Conservation (phyloP, 805 yeast genomes). For the Zygosaccharomyces gambellarensis region DNA sequence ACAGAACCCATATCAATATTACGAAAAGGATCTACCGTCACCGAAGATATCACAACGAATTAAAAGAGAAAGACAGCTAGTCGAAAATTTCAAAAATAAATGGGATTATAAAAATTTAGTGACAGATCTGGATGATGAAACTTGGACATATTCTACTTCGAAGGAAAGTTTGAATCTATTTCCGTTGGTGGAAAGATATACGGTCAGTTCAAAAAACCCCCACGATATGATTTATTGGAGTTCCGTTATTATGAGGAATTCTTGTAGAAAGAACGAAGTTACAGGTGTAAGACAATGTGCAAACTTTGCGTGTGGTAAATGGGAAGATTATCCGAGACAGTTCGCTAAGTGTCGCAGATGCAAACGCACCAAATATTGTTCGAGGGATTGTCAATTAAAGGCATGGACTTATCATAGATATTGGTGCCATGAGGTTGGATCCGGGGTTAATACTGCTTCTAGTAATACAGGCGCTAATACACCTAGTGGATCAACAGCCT, state of each 20-base stretch:
- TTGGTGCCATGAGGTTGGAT: slow-evolving; percentile 69
- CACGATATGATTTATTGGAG: slow-evolving; percentile 93
- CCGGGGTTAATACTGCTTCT: slow-evolving; percentile 23
- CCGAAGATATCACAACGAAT: slow-evolving; percentile 9
- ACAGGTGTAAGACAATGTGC: slow-evolving; percentile 94
- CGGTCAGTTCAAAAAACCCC: slow-evolving; percentile 57
- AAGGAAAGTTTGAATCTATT: slow-evolving; percentile 62
- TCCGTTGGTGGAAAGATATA: slow-evolving; percentile 88
- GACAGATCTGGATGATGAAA: slow-evolving; percentile 20
- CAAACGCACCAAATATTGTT: slow-evolving; percentile 91
- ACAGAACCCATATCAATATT: slow-evolving; percentile 7
- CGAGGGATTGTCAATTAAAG: slow-evolving; percentile 81
- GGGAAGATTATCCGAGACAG: slow-evolving; percentile 88
- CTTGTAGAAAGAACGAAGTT: slow-evolving; percentile 84
- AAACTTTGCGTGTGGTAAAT: slow-evolving; percentile 82
- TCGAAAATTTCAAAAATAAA: slow-evolving; percentile 27
- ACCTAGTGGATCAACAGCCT: slow-evolving; percentile 12
- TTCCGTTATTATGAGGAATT: slow-evolving; percentile 94
- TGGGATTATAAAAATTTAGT: slow-evolving; percentile 46
- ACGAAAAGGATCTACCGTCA: slow-evolving; percentile 5
- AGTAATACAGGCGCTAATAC: slow-evolving; percentile 20
- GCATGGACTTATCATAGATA: slow-evolving; percentile 93
- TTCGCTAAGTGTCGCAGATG: slow-evolving; percentile 94
- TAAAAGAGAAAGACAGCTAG: slow-evolving; percentile 12
- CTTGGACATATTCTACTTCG: slow-evolving; percentile 37